A percentile compares a stretch with the other conserved stretches of the same genome.
Evolutionary conservation across 371 early-diverging fungal genomes (phyloP).

Genomic region (Mucor velutinosus): DNA sequence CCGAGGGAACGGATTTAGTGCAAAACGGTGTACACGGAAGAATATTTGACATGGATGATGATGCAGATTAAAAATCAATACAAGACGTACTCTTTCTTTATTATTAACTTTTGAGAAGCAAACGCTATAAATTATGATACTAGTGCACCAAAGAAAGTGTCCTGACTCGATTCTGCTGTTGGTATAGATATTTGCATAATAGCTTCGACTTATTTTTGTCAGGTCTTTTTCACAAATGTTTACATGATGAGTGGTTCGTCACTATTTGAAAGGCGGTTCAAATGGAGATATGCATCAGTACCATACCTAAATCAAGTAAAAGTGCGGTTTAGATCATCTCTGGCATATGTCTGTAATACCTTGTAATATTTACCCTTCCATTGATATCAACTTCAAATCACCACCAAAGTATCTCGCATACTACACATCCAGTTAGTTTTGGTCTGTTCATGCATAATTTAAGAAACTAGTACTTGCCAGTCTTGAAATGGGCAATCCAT

Average conservation of each 20-base stretch:
- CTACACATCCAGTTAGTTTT: conserved; percentile 24
- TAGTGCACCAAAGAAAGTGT: neutral
- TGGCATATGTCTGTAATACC: neutral
- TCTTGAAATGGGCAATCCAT: conserved; percentile 84
- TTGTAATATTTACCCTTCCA: conserved; percentile 85
- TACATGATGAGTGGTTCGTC: conserved; percentile 83
- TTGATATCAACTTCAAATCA: conserved; percentile 89
- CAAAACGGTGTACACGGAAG: no score
- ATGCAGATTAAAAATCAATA: no score
- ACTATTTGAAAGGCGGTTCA: conserved; percentile 87
- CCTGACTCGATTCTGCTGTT: neutral
- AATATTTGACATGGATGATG: no score
- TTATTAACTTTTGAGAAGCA: no score
- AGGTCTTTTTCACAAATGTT: neutral
- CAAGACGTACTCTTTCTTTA: no score
- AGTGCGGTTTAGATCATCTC: neutral
- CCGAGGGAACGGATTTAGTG: no score
- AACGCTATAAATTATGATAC: neutral
- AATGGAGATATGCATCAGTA: conserved; percentile 95
- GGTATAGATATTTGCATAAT: no score
- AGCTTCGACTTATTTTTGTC: neutral
- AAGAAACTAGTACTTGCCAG: conserved; percentile 3
- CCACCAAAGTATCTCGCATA: conserved; percentile 97
- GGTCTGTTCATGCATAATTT: no score
- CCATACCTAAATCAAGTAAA: conserved; percentile 63